Conservation (phyloP, 2,329 filamentous ascomycete species). For the Dactylellina haptotyla region DNA sequence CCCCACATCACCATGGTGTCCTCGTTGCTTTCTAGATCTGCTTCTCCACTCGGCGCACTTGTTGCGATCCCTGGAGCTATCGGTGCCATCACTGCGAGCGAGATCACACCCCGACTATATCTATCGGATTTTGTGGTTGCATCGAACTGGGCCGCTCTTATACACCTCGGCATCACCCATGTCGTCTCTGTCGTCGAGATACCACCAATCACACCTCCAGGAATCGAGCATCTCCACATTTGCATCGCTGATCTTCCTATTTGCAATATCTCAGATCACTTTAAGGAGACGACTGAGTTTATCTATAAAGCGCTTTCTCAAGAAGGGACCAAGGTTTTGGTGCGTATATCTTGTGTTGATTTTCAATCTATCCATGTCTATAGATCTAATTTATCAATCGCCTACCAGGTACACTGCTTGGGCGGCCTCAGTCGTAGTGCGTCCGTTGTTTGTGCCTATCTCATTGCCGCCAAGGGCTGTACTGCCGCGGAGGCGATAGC, state of each 20-base stretch:
- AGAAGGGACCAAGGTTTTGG: constrained; percentile 5
- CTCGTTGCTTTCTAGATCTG: neutral
- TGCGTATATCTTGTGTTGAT: neutral
- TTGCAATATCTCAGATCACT: neutral
- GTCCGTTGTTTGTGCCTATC: constrained; percentile 7
- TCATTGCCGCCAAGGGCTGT: constrained; percentile 14
- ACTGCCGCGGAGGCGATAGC: constrained; percentile 4
- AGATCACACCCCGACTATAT: constrained; percentile 15
- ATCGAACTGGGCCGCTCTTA: constrained; percentile 2
- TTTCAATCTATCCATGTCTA: neutral
- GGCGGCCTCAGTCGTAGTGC: constrained; percentile 8
- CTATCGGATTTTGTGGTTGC: neutral
- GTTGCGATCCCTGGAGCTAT: neutral
- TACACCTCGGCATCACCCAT: constrained; percentile 1
- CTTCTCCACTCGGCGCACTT: constrained; percentile 2
- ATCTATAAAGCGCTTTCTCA: constrained; percentile 2
- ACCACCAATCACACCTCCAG: neutral
- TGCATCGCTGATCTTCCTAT: constrained; percentile 4
- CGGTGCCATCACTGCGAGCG: constrained; percentile 6
- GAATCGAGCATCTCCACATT: constrained; percentile 1
- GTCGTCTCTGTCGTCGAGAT: constrained; percentile 13
- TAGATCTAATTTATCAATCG: constrained; percentile 2
- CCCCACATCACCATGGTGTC: neutral
- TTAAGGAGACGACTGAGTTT: neutral
- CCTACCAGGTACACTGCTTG: constrained; percentile 6